phyloP scores from a whole-genome alignment of 208 protist species.

The Crithidia fasciculata region DNA sequence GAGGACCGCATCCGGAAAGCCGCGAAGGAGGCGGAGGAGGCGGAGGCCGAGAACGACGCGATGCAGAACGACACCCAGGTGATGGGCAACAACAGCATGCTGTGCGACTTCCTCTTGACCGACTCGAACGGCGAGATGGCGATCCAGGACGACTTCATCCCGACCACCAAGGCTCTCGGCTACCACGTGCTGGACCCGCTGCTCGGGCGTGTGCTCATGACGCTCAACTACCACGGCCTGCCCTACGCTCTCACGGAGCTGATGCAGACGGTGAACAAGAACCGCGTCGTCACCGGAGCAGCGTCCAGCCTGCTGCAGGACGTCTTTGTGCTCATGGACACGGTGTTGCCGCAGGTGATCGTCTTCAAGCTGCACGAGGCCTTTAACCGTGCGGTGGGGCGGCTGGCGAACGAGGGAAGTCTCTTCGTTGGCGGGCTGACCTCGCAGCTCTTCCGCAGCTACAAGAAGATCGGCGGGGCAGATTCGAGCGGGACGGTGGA shows the following conservation, averaged over 20 bases:
- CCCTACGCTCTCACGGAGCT: conserved; percentile 81
- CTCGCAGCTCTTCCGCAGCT: conserved; percentile 62
- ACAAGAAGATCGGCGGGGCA: conserved; percentile 35
- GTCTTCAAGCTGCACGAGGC: conserved; percentile 77
- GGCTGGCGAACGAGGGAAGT: conserved; percentile 58
- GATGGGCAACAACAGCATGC: conserved; percentile 29
- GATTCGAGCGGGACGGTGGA: conserved; percentile 15
- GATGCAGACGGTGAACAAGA: conserved; percentile 56
- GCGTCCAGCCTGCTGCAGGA: conserved; percentile 82
- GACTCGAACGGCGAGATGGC: conserved; percentile 27
- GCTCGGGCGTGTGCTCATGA: conserved; percentile 74
- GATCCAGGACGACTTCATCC: conserved; percentile 58
- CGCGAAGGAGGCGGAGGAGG: conserved; percentile 27
- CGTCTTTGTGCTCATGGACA: conserved; percentile 89
- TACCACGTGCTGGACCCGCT: conserved; percentile 87
- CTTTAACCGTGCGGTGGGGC: conserved; percentile 78
- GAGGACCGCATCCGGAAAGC: conserved; percentile 57
- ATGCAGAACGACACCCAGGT: conserved; percentile 13
- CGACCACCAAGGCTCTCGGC: conserved; percentile 84
- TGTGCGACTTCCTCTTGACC: conserved; percentile 24
- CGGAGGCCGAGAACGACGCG: conserved; percentile 16
- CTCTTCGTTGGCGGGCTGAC: conserved; percentile 71
- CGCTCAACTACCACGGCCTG: conserved; percentile 80
- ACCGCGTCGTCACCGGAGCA: conserved; percentile 52
- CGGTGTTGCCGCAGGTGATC: conserved; percentile 75